Conservation (phyloP, 2,329 filamentous ascomycete genomes). For the Neurospora crassa region DNA sequence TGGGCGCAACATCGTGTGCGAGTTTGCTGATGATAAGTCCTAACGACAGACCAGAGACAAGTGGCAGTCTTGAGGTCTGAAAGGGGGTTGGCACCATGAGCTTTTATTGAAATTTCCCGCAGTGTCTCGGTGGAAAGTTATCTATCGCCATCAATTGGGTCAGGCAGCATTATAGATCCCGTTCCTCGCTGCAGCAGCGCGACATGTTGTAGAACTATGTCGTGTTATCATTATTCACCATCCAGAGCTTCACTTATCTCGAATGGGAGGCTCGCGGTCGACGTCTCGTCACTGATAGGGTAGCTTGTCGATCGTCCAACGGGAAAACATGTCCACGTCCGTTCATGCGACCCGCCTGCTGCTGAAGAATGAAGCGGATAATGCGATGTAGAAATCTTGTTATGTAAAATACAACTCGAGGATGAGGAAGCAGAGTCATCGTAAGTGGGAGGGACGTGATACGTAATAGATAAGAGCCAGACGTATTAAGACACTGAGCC, state of each 20-base stretch:
- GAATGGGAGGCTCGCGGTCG: not conserved
- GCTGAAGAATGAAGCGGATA: not conserved
- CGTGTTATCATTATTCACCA: not conserved
- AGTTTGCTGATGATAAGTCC: not conserved
- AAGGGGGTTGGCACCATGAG: not conserved
- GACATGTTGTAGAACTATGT: not conserved
- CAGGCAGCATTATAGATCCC: not conserved
- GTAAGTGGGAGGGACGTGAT: not conserved
- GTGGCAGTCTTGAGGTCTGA: not conserved
- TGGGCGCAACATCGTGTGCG: conserved; percentile 19
- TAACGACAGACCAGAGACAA: not conserved
- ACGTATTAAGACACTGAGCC: not conserved
- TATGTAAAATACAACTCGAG: not conserved
- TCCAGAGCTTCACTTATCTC: not conserved
- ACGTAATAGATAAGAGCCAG: not conserved
- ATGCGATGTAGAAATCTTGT: not conserved
- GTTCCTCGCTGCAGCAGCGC: not conserved
- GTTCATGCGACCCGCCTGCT: not conserved
- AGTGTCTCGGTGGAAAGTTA: not conserved
- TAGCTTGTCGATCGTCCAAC: not conserved
- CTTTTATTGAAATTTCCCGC: not conserved
- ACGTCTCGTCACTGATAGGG: not conserved
- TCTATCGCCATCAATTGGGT: not conserved
- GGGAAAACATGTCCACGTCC: not conserved
- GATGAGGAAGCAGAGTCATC: not conserved